Conservation (phyloP, 495 filamentous ascomycete genomes). For the Daldinia decipiens region DNA sequence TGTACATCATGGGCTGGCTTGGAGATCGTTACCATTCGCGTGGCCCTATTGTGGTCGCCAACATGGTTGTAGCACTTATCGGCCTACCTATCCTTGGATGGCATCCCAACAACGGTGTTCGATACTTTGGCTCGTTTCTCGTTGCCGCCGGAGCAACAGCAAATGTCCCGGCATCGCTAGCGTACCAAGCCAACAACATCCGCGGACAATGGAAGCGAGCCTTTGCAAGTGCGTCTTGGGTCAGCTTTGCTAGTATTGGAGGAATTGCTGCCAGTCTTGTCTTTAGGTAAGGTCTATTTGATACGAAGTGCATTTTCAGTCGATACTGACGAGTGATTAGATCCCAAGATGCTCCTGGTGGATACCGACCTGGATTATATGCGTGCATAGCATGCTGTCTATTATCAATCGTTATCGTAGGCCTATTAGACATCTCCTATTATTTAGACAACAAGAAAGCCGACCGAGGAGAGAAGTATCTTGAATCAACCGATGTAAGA, state of each 20-base stretch:
- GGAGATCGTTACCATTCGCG: constrained; percentile 66
- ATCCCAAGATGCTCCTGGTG: constrained; percentile 49
- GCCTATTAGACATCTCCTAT: constrained; percentile 45
- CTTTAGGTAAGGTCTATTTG: constrained; percentile 55
- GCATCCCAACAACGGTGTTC: constrained; percentile 56
- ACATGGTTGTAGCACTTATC: constrained; percentile 55
- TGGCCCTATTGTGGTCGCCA: constrained; percentile 65
- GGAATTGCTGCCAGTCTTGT: constrained; percentile 68
- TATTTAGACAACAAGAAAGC: constrained; percentile 54
- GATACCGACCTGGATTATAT: constrained; percentile 57
- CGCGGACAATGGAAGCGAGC: constrained; percentile 74
- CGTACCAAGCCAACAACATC: constrained; percentile 71
- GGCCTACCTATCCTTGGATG: constrained; percentile 62
- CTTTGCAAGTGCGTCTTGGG: constrained; percentile 65
- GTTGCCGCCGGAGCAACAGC: constrained; percentile 65
- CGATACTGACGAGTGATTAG: constrained; percentile 25
- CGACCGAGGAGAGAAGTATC: constrained; percentile 56
- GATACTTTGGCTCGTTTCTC: constrained; percentile 71
- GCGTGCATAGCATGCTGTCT: constrained; percentile 55
- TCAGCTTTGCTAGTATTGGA: constrained; percentile 66
- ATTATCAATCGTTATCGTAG: constrained; percentile 52
- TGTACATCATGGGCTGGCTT: constrained; percentile 62
- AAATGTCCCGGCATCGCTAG: constrained; percentile 64
- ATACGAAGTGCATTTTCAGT: background rate
- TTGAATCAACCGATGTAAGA: constrained; percentile 56